A percentile compares a stretch with the other conserved stretches of the same genome.
These are phyloP conservation scores for Arthrobotrys iridis DNA, from an alignment of 2,329 filamentous ascomycete species.

Conservation along the genomic window DNA sequence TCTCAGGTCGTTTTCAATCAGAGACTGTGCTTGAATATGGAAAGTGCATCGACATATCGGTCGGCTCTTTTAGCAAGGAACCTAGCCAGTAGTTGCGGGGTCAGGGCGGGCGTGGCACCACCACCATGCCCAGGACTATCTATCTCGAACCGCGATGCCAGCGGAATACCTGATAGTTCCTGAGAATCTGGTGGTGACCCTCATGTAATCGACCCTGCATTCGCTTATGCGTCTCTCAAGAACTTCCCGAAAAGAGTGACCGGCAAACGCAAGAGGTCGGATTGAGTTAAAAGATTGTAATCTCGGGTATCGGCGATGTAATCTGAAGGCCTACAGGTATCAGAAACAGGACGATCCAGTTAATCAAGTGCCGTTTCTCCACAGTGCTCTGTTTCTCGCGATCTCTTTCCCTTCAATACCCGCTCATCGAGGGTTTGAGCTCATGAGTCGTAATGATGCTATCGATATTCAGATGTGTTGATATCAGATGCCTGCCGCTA, in stretches of 20 bases:
- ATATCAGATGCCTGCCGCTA: conserved; percentile 15
- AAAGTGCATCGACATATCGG: conserved; percentile 33
- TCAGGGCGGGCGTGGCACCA: conserved; percentile 3
- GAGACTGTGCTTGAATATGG: conserved; percentile 22
- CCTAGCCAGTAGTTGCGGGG: conserved; percentile 21
- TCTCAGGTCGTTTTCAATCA: conserved; percentile 26
- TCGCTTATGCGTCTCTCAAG: conserved; percentile 53
- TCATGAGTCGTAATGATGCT: conserved; percentile 1
- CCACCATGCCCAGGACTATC: conserved; percentile 3
- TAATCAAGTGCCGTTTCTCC: conserved; percentile 37
- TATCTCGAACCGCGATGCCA: conserved; percentile 11
- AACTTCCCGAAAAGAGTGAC: conserved; percentile 44
- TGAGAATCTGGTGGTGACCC: conserved; percentile 20
- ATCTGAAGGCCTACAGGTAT: conserved; percentile 39
- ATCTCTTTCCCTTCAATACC: conserved; percentile 10
- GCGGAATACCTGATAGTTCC: neutral
- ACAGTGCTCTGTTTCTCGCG: neutral
- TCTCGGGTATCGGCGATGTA: conserved; percentile 35
- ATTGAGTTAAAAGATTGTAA: conserved; percentile 37
- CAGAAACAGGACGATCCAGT: conserved; percentile 41
- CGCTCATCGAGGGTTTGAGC: conserved; percentile 4
- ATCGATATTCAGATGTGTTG: conserved; percentile 12
- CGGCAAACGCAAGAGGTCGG: conserved; percentile 38
- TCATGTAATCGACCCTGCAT: conserved; percentile 25
- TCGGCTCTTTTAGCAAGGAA: conserved; percentile 22